Evolutionary conservation across 2,329 filamentous ascomycete species (phyloP), one percentile per base, ranked within the genome.

Genomic region (Fusarium papillatum): DNA sequence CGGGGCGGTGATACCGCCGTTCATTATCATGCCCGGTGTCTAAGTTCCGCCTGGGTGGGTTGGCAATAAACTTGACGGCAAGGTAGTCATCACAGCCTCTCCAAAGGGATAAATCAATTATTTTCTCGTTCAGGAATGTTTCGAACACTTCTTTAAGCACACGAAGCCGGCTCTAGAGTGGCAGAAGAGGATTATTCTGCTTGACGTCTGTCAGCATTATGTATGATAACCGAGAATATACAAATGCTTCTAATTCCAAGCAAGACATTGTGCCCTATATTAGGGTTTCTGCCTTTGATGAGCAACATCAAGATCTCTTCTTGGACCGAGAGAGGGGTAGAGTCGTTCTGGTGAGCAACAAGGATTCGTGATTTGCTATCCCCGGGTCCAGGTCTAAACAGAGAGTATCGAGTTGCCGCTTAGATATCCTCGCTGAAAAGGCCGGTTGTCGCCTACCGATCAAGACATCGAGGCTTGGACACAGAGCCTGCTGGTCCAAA

Each of bases 221-320:
- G n/a, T 69, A 69, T 13, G 65, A n/a, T 16, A 69, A 34, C 34
- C 53, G 50, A 31, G 66, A 69, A 22, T 24, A 48, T 34, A 64
- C n/a, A 11, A 64, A 41, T 29, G 22, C 19, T 48, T 64, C 24
- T 26, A 41, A 26, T 34, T 48, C 24, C 31, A 34, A 19, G 34
- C 55, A 34, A 24, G 63, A 60, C 36, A 66, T 55, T 38, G n/a
- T 24, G 22, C 22, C 14, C 14, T 46, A 19, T 34, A 66, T 13
- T 22, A 41, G 31, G 31, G 38, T 55, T 66, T 66, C 63, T 55
- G 46, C 19, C 29, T 24, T 29, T 53, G 46, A 34, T 39, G 48
- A 57, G 36, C 63, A 66, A 39, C 48, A 66, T 22, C 63, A 31
- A 13, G 38, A 53, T 39, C 29, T 66, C 34, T 48, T 55, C 38